Conservation (phyloP, 768 basidiomycete genomes). For the Xerocomus potaroensis region DNA sequence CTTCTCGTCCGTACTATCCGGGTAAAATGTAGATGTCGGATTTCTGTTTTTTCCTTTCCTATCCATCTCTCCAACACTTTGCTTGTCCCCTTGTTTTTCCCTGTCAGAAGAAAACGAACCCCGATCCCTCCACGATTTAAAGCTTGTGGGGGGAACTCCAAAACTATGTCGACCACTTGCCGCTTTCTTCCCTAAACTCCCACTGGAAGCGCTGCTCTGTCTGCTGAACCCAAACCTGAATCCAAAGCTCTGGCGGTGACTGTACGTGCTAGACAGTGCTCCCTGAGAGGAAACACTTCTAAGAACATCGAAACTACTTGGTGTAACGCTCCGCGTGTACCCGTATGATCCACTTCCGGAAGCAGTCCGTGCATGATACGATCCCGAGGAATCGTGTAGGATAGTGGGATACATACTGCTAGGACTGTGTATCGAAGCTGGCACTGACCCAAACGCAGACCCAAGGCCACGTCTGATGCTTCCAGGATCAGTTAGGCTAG, state of each 20-base stretch:
- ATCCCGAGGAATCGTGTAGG: conserved; percentile 18
- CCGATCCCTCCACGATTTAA: conserved; percentile 23
- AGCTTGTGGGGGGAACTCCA: conserved; percentile 27
- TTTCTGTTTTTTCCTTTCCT: conserved; percentile 12
- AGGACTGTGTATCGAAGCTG: conserved; percentile 19
- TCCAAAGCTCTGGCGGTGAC: conserved; percentile 12
- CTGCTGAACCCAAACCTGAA: conserved; percentile 18
- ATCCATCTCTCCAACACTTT: conserved; percentile 12
- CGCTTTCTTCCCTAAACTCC: conserved; percentile 13
- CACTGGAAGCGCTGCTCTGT: conserved; percentile 19
- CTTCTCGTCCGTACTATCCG: conserved; percentile 23
- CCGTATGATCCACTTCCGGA: conserved; percentile 24
- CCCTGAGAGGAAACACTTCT: conserved; percentile 32
- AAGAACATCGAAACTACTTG: conserved; percentile 25
- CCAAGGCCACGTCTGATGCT: conserved; percentile 19
- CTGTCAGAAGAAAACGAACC: conserved; percentile 15
- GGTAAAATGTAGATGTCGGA: conserved; percentile 11
- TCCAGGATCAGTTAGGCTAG: conserved; percentile 5
- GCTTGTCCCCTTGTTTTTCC: no score
- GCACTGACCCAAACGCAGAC: conserved; percentile 29
- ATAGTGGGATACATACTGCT: conserved; percentile 5
- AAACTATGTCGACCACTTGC: conserved; percentile 9
- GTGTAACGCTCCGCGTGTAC: conserved; percentile 22
- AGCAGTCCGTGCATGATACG: conserved; percentile 13
- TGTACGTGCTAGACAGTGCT: conserved; percentile 20